These are phyloP conservation scores for Poronia punctata DNA, from an alignment of 495 filamentous ascomycete genomes.

Conservation along the genomic window DNA sequence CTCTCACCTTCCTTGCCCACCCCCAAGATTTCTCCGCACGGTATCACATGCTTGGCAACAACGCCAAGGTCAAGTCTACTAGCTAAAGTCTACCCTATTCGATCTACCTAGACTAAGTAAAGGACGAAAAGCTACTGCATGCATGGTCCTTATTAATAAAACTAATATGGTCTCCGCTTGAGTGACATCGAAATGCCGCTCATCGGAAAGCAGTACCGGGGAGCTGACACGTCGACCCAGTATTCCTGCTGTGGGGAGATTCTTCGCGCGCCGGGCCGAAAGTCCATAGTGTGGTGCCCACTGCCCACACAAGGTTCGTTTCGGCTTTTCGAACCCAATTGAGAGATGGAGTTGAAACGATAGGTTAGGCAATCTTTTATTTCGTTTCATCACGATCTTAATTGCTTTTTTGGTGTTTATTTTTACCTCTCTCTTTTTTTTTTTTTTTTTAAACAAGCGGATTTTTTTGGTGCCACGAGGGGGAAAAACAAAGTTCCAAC, in stretches of 20 bases:
- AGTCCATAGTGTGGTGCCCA: slow-evolving; percentile 30
- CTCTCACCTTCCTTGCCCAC: no score
- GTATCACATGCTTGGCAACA: slow-evolving; percentile 4
- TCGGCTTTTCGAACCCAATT: no score
- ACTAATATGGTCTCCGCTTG: slow-evolving; percentile 11
- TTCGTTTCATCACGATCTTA: no score
- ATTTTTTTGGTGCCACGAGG: no score
- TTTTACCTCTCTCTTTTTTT: no score
- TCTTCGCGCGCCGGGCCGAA: slow-evolving; percentile 20
- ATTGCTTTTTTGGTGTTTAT: no score
- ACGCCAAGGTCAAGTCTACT: slow-evolving; percentile 1
- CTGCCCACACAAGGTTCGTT: no score
- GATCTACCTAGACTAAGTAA: slow-evolving; percentile 3
- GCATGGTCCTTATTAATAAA: no score
- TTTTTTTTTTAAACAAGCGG: no score
- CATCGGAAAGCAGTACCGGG: slow-evolving; percentile 22
- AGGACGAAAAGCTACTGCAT: slow-evolving; percentile 6
- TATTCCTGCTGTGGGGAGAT: slow-evolving; percentile 3
- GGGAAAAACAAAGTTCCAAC: no score
- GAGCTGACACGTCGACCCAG: slow-evolving; percentile 5
- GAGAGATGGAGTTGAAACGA: background rate
- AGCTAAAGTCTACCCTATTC: background rate
- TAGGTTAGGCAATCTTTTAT: background rate
- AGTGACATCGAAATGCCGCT: slow-evolving; percentile 16
- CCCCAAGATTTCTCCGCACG: slow-evolving; percentile 9